Percentiles rank a stretch among this genome's conserved stretches.
phyloP scores from a whole-genome alignment of 805 yeast genomes.

The Kodamaea jinghongensis region DNA sequence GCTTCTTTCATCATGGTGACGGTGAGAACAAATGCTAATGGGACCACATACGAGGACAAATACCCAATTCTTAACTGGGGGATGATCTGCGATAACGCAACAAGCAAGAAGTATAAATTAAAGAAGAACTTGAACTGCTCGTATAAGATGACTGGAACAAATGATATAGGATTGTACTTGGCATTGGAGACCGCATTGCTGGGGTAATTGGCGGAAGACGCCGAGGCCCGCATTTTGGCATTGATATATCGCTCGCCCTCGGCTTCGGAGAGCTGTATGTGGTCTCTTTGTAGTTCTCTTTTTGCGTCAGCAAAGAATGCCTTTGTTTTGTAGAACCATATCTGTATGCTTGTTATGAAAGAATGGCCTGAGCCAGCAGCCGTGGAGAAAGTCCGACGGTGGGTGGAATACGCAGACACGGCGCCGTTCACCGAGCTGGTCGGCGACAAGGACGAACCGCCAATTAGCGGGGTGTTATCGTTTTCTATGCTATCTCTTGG shows the following conservation, averaged over 20 bases:
- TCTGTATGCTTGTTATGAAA: not conserved
- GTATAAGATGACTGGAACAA: constrained; percentile 82
- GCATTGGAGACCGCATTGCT: constrained; percentile 90
- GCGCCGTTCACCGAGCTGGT: constrained; percentile 5
- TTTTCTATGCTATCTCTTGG: constrained; percentile 11
- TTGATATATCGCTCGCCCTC: constrained; percentile 37
- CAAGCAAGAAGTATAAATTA: constrained; percentile 86
- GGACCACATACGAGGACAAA: constrained; percentile 87
- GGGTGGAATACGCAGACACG: constrained; percentile 13
- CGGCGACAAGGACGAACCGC: constrained; percentile 1
- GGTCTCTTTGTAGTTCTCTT: constrained; percentile 25
- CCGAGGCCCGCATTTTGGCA: constrained; percentile 25
- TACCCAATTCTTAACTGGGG: constrained; percentile 93
- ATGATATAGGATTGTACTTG: constrained; percentile 83
- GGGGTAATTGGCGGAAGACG: constrained; percentile 26
- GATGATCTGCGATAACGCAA: constrained; percentile 88
- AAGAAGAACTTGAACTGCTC: constrained; percentile 97
- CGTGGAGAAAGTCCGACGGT: constrained; percentile 17
- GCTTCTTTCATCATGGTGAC: constrained; percentile 98
- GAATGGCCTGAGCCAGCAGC: not conserved
- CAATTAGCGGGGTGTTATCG: constrained; percentile 32
- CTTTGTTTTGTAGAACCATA: constrained; percentile 9
- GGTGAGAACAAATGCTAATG: constrained; percentile 84
- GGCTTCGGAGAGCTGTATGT: constrained; percentile 13
- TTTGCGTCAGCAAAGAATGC: constrained; percentile 24